Conservation (phyloP, 257 asterid species). For the Orobanche coerulescens region DNA sequence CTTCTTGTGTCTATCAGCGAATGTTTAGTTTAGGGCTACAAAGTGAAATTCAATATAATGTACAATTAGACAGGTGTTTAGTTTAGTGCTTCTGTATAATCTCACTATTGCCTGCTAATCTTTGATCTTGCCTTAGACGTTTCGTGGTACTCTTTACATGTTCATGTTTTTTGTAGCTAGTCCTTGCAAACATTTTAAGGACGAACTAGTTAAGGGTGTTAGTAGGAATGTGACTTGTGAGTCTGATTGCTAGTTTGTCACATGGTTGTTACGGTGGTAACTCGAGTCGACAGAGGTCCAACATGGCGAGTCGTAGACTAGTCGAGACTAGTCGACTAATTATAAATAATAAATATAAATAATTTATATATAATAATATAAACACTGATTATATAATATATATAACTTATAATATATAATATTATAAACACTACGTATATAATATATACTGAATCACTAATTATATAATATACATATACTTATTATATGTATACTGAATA, state of each 20-base stretch:
- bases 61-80: background rate
- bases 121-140: background rate
- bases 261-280: background rate
- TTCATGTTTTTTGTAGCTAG: background rate
- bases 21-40: background rate
- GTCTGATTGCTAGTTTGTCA: background rate
- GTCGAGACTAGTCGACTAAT: no score
- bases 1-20: background rate
- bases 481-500: no score
- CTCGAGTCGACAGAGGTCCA: no score
- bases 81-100: background rate
- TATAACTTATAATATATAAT: no score
- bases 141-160: background rate
- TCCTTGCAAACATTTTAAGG: background rate
- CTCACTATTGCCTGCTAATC: background rate
- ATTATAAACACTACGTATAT: no score
- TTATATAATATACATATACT: no score
- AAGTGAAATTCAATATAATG: background rate
- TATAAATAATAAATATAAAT: background rate
- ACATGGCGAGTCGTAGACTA: no score
- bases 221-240: background rate
- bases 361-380: background rate
- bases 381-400: background rate
- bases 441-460: no score
- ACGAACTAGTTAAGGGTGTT: background rate